A percentile compares a stretch with the other conserved stretches of the same genome.
These are phyloP conservation scores for Candida lessepsii DNA, from an alignment of 805 yeast genomes.

Conservation along the genomic window DNA sequence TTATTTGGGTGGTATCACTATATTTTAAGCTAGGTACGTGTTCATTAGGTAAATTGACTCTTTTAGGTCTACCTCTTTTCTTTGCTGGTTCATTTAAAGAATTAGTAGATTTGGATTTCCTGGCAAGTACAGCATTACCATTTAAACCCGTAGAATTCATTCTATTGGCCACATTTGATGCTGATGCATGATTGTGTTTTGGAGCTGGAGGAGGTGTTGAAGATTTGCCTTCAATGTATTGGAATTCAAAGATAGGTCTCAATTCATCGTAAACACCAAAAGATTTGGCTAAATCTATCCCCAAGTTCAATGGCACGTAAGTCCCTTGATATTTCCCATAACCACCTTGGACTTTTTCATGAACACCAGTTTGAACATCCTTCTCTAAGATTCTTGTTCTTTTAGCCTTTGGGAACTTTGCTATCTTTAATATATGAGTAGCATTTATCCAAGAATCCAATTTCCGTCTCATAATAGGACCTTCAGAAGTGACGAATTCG, in stretches of 20 bases:
- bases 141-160: constrained; percentile 12
- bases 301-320: constrained; percentile 42
- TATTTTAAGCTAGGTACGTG: constrained; percentile 28
- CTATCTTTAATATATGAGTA: constrained; percentile 67
- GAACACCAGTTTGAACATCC: constrained; percentile 61
- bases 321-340: constrained; percentile 65
- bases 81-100: constrained; percentile 29
- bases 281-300: constrained; percentile 37
- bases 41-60: constrained; percentile 22
- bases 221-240: constrained; percentile 40
- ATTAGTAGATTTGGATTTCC: constrained; percentile 23
- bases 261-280: constrained; percentile 53
- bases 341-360: constrained; percentile 73
- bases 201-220: constrained; percentile 50
- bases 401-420: constrained; percentile 63
- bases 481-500: constrained; percentile 66
- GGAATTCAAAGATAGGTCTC: constrained; percentile 63
- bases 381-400: constrained; percentile 62
- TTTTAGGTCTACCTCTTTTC: constrained; percentile 39
- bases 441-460: constrained; percentile 68
- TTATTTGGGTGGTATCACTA: constrained; percentile 36
- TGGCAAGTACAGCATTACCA: constrained; percentile 15
- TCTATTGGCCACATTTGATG: constrained; percentile 39
- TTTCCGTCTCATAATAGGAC: constrained; percentile 68
- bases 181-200: constrained; percentile 46